Evolutionary conservation across 441 rosid genomes (phyloP).

Genomic region (Erodium chrysanthum): DNA sequence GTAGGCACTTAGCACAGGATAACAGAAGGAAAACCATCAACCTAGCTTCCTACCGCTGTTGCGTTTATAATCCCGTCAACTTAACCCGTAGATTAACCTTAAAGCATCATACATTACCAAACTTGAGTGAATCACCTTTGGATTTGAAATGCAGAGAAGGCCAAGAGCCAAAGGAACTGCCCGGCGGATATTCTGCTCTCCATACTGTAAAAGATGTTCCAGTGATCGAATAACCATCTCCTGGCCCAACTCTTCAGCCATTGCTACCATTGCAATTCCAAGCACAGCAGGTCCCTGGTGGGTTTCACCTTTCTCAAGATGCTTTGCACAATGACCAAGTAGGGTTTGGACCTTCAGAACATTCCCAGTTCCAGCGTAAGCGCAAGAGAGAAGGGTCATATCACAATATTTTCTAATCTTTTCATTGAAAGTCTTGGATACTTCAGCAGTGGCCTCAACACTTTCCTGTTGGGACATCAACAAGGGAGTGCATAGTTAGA

Average conservation of each 20-base stretch:
- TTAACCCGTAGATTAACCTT: too few species aligned
- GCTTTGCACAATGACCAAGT: constrained; percentile 72
- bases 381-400: constrained; percentile 92
- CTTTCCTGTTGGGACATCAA: constrained; percentile 37
- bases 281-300: constrained; percentile 94
- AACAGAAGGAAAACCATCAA: not conserved
- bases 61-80: too few species aligned
- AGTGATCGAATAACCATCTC: constrained; percentile 91
- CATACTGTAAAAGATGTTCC: constrained; percentile 88
- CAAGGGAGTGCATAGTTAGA: too few species aligned
- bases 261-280: constrained; percentile 96
- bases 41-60: too few species aligned
- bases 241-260: constrained; percentile 92
- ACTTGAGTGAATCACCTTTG: constrained; percentile 47
- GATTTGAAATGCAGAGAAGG: constrained; percentile 91
- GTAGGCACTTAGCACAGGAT: not conserved
- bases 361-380: constrained; percentile 93
- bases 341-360: constrained; percentile 92
- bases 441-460: constrained; percentile 85
- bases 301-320: constrained; percentile 70
- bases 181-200: constrained; percentile 72
- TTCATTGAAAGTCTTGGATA: constrained; percentile 77
- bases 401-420: constrained; percentile 76
- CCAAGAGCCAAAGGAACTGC: constrained; percentile 96
- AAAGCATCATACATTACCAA: too few species aligned